Evolutionary conservation across 768 basidiomycete species (phyloP), one percentile per base, ranked within the genome.

Genomic region (Auriscalpium vulgare): DNA sequence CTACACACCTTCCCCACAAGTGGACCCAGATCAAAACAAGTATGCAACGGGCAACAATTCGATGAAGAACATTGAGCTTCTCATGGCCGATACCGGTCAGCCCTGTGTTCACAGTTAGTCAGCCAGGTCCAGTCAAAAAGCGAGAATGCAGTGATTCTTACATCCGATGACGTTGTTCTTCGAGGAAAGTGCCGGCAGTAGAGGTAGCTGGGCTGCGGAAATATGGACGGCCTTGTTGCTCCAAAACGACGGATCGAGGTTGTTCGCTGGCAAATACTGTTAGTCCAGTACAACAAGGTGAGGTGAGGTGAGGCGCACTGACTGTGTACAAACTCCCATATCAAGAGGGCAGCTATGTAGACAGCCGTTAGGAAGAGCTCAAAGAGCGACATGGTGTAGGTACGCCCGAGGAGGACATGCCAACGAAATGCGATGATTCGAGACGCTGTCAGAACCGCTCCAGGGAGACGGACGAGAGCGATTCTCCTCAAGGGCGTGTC

Each of bases 121-220:
- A 29, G 29, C 29, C 7, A 29, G 29, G 4, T 7, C 29, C 29
- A 29, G 29, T 29, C 29, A 29, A 5, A 29, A 29, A 29, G 7
- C 29, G 29, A 5, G 29, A 7, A 29, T 4, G 29, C 29, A 9
- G 47, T 19, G 21, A 23, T 1, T 50, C 67, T 44, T 37, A 70
- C 68, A 66, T 9, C 69, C 71, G 44, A 72, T 66, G 40, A 70
- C 44, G 50, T 72, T 71, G 59, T 72, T 72, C 63, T 72, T 72
- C 35, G 66, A 64, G 10, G 69, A 69, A 6, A 72, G 62, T 11
- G 68, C 69, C 35, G 69, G 64, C 50, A 72, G 66, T 29, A 72
- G 52, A 9, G 68, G 68, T 4, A 69, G 57, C 51, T 71, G 65
- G 8, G 47, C 52, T 11, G 60, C 59, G 5, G 60, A 58, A 2